These are phyloP conservation scores for Holtermanniella nyarrowii DNA, from an alignment of 768 basidiomycete genomes.

Conservation along the genomic window DNA sequence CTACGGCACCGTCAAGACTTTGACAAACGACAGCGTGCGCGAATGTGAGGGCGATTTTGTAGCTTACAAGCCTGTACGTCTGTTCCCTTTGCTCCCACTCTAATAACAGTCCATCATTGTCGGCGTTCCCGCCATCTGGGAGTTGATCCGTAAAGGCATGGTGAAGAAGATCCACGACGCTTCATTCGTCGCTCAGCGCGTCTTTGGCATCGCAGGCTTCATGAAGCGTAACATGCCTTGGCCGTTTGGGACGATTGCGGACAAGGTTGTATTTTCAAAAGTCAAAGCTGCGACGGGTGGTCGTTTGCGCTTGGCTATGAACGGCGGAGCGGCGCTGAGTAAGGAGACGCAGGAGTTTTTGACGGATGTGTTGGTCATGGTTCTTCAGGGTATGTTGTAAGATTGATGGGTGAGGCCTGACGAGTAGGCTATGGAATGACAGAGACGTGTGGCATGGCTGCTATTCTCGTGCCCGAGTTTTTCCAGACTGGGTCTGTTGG, in stretches of 20 bases:
- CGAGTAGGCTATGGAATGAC: conserved; percentile 28
- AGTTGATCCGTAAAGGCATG: conserved; percentile 36
- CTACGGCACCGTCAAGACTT: conserved; percentile 37
- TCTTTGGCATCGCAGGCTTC: conserved; percentile 32
- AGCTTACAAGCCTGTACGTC: conserved; percentile 28
- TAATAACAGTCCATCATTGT: conserved; percentile 25
- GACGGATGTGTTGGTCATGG: conserved; percentile 28
- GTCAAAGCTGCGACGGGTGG: conserved; percentile 38
- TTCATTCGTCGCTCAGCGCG: conserved; percentile 17
- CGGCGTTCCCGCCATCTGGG: conserved; percentile 35
- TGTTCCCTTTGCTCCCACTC: not conserved
- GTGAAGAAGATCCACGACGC: conserved; percentile 37
- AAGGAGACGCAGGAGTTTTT: conserved; percentile 36
- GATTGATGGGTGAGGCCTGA: not conserved
- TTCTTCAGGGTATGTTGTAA: conserved; percentile 40
- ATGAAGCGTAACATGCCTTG: conserved; percentile 36
- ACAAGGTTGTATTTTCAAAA: conserved; percentile 33
- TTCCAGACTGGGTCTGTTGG: conserved; percentile 26
- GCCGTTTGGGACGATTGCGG: conserved; percentile 23
- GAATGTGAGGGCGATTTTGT: conserved; percentile 37
- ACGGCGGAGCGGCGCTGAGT: conserved; percentile 28
- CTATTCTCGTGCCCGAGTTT: conserved; percentile 25
- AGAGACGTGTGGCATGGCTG: conserved; percentile 38
- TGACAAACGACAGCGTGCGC: conserved; percentile 38
- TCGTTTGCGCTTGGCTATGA: conserved; percentile 30